phyloP scores from a whole-genome alignment of 2,329 filamentous ascomycete genomes.

The Macrophomina phaseolina region DNA sequence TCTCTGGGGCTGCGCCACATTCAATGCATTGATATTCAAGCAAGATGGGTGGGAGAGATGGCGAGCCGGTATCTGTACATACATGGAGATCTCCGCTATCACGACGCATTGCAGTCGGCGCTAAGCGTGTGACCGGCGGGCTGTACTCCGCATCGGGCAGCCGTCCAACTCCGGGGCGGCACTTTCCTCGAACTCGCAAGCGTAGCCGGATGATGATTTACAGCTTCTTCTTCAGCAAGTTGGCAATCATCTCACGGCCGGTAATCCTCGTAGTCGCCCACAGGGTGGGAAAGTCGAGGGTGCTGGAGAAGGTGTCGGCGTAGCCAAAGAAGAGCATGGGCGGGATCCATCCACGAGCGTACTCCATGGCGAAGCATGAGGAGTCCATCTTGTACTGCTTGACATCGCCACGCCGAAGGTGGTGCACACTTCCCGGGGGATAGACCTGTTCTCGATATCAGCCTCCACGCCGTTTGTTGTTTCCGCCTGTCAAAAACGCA shows the following conservation, averaged over 20 bases:
- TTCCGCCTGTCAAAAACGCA: not conserved
- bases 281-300: conserved; percentile 82
- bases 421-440: conserved; percentile 71
- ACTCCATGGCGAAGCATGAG: conserved; percentile 80
- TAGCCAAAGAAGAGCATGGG: conserved; percentile 92
- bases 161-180: not conserved
- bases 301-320: conserved; percentile 79
- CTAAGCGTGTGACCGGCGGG: not conserved
- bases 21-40: not conserved
- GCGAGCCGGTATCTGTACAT: not conserved
- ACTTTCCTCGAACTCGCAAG: not conserved
- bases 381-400: conserved; percentile 86
- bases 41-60: not conserved
- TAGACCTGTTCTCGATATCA: conserved; percentile 56
- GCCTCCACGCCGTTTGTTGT: not conserved
- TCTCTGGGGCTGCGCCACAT: not conserved
- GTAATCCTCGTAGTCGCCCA: conserved; percentile 80
- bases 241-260: conserved; percentile 74
- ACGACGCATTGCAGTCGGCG: not conserved
- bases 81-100: conserved; percentile 2
- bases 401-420: conserved; percentile 71
- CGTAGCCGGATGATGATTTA: conserved; percentile 43
- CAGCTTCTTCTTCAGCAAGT: conserved; percentile 74
- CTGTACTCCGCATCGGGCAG: not conserved
- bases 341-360: conserved; percentile 88